Conservation (phyloP, 768 basidiomycete genomes). For the Leccinellum albellum region DNA sequence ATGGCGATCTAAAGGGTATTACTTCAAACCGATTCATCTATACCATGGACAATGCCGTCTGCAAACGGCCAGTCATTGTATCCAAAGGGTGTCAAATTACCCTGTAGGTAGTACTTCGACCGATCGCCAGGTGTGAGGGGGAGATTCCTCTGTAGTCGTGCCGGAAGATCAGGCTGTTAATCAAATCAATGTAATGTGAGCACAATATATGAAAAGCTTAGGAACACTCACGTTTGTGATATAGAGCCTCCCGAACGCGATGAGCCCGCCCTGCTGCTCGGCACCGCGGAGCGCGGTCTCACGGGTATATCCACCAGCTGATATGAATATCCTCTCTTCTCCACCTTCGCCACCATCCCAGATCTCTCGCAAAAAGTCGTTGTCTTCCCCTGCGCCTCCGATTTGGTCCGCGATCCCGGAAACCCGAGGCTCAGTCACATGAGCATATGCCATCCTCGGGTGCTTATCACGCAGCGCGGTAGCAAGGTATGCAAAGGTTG, state of each 20-base stretch:
- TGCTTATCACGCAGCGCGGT: neutral
- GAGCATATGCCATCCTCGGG: neutral
- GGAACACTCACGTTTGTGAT: neutral
- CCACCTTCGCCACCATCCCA: conserved; percentile 16
- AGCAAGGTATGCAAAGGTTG: neutral
- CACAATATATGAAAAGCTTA: neutral
- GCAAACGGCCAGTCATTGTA: neutral
- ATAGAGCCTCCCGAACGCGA: conserved; percentile 33
- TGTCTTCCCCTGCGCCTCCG: neutral
- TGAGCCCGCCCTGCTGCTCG: conserved; percentile 22
- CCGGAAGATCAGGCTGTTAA: neutral
- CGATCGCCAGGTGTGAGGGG: neutral
- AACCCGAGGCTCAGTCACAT: neutral
- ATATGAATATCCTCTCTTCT: conserved; percentile 3
- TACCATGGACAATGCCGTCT: neutral
- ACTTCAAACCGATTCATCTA: neutral
- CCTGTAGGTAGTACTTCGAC: neutral
- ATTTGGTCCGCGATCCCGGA: neutral
- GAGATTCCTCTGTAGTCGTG: neutral
- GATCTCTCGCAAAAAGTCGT: neutral
- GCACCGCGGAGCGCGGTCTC: conserved; percentile 37
- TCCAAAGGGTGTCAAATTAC: neutral
- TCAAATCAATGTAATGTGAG: neutral
- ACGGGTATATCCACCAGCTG: neutral
- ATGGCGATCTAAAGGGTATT: neutral